Evolutionary conservation across 2,329 filamentous ascomycete genomes (phyloP), one percentile per base, ranked within the genome.

Genomic region (Fusarium vanettenii): DNA sequence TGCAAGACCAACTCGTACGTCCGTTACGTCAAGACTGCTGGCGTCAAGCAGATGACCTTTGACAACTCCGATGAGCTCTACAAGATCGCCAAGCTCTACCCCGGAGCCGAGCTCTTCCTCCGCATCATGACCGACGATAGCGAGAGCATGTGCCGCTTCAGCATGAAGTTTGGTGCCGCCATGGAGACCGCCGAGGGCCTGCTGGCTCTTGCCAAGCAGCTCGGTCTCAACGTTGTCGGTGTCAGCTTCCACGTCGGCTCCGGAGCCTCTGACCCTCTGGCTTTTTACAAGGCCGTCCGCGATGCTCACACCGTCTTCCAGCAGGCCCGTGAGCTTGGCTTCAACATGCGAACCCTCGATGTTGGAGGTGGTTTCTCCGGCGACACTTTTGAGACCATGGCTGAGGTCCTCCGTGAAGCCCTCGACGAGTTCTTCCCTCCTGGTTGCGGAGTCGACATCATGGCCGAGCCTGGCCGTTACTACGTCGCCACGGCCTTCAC

Each of bases 1-100:
- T 98, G 97, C 93, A 99, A 99, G 92, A 99, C 97, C 80, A 97
- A 97, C 87, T 98, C 96, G 57, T 98, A 98, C 84, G 89, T 99
- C 73, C 95, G 95, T 81, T 97, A 95, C 81, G 97, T 97, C 75
- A 92, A 93, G 80, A 90, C 91, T 81, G 88, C 92, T 76, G 93
- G 93, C 77, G 97, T 99, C 82, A 96, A 94, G 87, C 94, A 98
- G 88, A 98, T 99, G 96, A 99, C 97, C 3, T 98, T 99, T 82
- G 97, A 99, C 89, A 99, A 99, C 80, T 91, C 93, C 82, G 97
- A 99, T 83, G 97, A 99, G 89, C 90, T 99, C 62, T 95, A 96
- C 90, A 99, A 99, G 90, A 96, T 97, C 84, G 97, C 97, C 85
- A 93, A 95, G 84, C 90, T 97, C 79, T 98, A 90, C 81, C 96